A percentile compares a stretch with the other conserved stretches of the same genome.
Conservation (phyloP, 2,329 filamentous ascomycete species). For the Aureobasidium sp. region DNA sequence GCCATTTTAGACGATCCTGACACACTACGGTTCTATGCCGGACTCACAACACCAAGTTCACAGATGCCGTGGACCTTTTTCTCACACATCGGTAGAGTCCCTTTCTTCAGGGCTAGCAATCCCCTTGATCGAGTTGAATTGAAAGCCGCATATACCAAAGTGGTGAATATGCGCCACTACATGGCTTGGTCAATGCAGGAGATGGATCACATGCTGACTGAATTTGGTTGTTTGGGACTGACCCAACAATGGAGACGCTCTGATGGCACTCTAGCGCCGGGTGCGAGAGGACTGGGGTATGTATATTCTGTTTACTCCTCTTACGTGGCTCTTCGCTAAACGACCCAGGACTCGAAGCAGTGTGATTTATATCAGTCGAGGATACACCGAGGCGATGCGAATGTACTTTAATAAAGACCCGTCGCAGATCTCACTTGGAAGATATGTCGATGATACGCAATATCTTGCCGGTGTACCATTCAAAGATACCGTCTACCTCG, state of each 20-base stretch:
- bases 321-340: no score
- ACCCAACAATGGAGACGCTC: not conserved
- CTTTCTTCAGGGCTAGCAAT: not conserved
- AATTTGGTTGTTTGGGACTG: not conserved
- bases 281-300: not conserved
- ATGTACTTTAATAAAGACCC: not conserved
- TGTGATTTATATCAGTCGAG: not conserved
- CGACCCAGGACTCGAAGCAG: not conserved
- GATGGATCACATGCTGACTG: not conserved
- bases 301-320: not conserved
- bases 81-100: not conserved
- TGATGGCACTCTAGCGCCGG: not conserved
- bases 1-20: constrained; percentile 1
- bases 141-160: not conserved
- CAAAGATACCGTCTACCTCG: not conserved
- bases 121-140: not conserved
- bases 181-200: not conserved
- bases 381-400: not conserved
- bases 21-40: not conserved
- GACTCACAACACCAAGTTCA: not conserved
- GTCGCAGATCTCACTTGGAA: not conserved
- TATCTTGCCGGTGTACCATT: not conserved
- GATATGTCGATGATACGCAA: not conserved
- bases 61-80: not conserved
- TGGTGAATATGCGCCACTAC: not conserved